These are phyloP conservation scores for Cryptococcus floricola DNA, from an alignment of 1,284 basidiomycete species.

Conservation along the genomic window DNA sequence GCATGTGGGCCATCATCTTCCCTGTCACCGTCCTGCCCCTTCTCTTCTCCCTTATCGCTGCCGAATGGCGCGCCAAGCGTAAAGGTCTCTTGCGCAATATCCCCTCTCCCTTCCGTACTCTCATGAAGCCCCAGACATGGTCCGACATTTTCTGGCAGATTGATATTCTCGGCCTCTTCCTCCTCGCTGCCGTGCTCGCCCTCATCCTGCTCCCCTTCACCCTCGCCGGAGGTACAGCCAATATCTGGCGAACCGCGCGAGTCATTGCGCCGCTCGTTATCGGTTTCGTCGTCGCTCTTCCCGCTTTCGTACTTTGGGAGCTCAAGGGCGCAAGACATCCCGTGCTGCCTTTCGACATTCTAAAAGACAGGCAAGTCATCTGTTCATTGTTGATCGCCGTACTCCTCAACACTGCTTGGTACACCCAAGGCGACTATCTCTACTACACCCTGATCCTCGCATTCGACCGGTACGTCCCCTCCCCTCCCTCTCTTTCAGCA, in stretches of 20 bases:
- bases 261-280: slow-evolving; percentile 50
- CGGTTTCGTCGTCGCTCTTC: slow-evolving; percentile 42
- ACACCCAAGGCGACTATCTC: slow-evolving; percentile 46
- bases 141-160: slow-evolving; percentile 49
- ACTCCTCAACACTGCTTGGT: slow-evolving; percentile 49
- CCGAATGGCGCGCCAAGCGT: slow-evolving; percentile 29
- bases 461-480: slow-evolving; percentile 39
- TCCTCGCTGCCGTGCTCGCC: slow-evolving; percentile 42
- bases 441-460: slow-evolving; percentile 47
- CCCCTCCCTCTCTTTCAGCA: background rate
- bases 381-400: slow-evolving; percentile 45
- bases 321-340: slow-evolving; percentile 42
- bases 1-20: slow-evolving; percentile 51
- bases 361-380: slow-evolving; percentile 47
- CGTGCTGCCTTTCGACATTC: slow-evolving; percentile 43
- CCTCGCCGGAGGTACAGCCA: slow-evolving; percentile 40
- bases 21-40: slow-evolving; percentile 44
- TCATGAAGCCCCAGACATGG: slow-evolving; percentile 16
- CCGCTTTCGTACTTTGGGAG: slow-evolving; percentile 49
- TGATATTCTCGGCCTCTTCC: slow-evolving; percentile 47
- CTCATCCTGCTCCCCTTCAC: slow-evolving; percentile 49
- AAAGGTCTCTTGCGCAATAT: slow-evolving; percentile 35
- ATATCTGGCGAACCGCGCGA: slow-evolving; percentile 40
- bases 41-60: slow-evolving; percentile 36
- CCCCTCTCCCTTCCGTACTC: slow-evolving; percentile 30